A percentile compares a stretch with the other conserved stretches of the same genome.
Evolutionary conservation across 331 rosid species (phyloP).

Genomic region (Rhamnella rubrinervis): DNA sequence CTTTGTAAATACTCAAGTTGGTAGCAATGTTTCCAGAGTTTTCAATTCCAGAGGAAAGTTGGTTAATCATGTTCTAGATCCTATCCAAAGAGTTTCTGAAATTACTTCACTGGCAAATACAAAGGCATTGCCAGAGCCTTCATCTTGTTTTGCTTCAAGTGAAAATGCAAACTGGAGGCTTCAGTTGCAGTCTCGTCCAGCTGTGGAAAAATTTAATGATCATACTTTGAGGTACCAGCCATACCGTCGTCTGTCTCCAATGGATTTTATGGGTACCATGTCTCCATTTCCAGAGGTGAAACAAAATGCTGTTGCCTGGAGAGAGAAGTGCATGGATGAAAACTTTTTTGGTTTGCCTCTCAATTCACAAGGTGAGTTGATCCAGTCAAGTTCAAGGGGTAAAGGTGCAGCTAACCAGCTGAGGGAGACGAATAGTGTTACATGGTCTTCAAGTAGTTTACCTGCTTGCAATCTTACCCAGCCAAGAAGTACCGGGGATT

Average conservation of each 20-base stretch:
- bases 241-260: conserved; percentile 31
- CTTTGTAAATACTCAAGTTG: conserved; percentile 33
- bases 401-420: conserved; percentile 37
- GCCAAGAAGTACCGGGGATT: conserved; percentile 43
- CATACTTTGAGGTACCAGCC: conserved; percentile 33
- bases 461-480: conserved; percentile 22
- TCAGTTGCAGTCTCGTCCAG: conserved; percentile 39
- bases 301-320: conserved; percentile 35
- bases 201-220: conserved; percentile 33
- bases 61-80: conserved; percentile 40
- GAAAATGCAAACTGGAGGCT: conserved; percentile 46
- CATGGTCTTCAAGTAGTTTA: conserved; percentile 42
- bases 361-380: conserved; percentile 88
- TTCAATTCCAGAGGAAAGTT: conserved; percentile 48
- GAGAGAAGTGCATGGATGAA: conserved; percentile 41
- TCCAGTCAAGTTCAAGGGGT: conserved; percentile 65
- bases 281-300: conserved; percentile 42
- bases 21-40: conserved; percentile 36
- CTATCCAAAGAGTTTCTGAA: conserved; percentile 39
- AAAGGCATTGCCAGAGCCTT: conserved; percentile 42
- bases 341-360: conserved; percentile 79
- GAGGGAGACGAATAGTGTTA: conserved; percentile 37
- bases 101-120: conserved; percentile 38
- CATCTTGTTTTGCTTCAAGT: conserved; percentile 41
- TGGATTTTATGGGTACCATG: conserved; percentile 42